Base-by-base conservation (phyloP, 495 filamentous ascomycete genomes). In the Xylaria telfairii region DNA sequence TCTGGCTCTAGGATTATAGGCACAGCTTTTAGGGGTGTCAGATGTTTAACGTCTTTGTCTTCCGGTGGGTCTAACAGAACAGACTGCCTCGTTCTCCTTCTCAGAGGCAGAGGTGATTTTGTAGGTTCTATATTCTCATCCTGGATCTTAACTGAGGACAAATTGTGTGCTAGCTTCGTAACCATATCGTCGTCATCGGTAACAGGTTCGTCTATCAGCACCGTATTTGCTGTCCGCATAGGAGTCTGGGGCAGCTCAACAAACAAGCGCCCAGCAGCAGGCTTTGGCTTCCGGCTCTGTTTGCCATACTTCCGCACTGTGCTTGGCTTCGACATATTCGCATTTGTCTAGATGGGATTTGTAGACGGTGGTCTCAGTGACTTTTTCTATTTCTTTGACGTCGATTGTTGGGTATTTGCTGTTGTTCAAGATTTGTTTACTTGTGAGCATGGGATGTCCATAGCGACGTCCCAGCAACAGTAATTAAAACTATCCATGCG, bases 271-370 rank as follows among this genome's bases (percentile, higher is more conserved):
- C 69, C 69, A 46, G 62, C 44, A 21, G 28, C 19, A 44, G 51
- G 17, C 15, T 19, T 34, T 47, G 78, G 75, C 32, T 80, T 82
- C 41, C 71, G 82, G 37, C 67, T 70, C 37, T 77, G 75, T 63
- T 81, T 84, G 49, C 84, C 84, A 72, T 86, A 85, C 76, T 80
- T 83, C 9, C 83, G 79, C 17, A 78, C 61, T 37, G 76, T 77
- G 8, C 73, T 71, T 51, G 78, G 70, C 37, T 75, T 78, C 30
- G 81, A 67, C 81, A 83, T 82, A 19, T 66, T 74, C 21, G 9
- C 54, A 34, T 30, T 34, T 51, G 4, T 61, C 7, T 42, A 26
- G 9, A 10, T 13, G 15, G 6, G 17, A 44, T 28, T 54, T 21
- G 44, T 54, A 15, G 30, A 44, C 5, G 32, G 15, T 51, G 37